These are phyloP conservation scores for Phytopythium cucurbitacearum DNA, from an alignment of 352 stramenopile species.

Conservation along the genomic window DNA sequence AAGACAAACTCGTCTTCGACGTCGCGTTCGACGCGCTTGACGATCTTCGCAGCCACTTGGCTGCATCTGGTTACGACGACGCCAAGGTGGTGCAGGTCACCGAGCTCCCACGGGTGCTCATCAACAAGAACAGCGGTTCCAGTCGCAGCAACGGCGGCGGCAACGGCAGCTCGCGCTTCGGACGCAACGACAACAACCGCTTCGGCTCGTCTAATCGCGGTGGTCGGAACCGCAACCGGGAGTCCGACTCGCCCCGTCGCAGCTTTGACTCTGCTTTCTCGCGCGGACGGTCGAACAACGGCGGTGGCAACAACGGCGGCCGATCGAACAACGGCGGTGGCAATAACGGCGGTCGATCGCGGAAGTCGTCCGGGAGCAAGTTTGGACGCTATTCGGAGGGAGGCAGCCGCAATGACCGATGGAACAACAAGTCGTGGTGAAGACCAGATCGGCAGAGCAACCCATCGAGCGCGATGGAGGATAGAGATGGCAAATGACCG, in stretches of 20 bases:
- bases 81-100: slow-evolving; percentile 37
- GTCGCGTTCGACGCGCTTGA: slow-evolving; percentile 47
- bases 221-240: slow-evolving; percentile 19
- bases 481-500: no score
- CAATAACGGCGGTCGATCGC: neutral
- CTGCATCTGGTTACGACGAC: slow-evolving; percentile 16
- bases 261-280: slow-evolving; percentile 54
- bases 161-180: slow-evolving; percentile 22
- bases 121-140: slow-evolving; percentile 19
- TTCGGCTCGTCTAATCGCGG: slow-evolving; percentile 5
- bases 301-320: slow-evolving; percentile 8
- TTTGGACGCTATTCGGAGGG: slow-evolving; percentile 1
- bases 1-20: slow-evolving; percentile 70
- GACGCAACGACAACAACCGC: slow-evolving; percentile 9
- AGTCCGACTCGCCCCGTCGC: slow-evolving; percentile 11
- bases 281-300: slow-evolving; percentile 24
- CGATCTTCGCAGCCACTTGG: slow-evolving; percentile 39
- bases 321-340: slow-evolving; percentile 9
- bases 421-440: no score
- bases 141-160: slow-evolving; percentile 20
- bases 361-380: slow-evolving; percentile 1
- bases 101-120: slow-evolving; percentile 55
- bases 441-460: no score
- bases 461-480: no score
- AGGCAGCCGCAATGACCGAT: no score